Evolutionary conservation across 2,329 filamentous ascomycete species (phyloP).

Genomic region (Westerdykella sp.): DNA sequence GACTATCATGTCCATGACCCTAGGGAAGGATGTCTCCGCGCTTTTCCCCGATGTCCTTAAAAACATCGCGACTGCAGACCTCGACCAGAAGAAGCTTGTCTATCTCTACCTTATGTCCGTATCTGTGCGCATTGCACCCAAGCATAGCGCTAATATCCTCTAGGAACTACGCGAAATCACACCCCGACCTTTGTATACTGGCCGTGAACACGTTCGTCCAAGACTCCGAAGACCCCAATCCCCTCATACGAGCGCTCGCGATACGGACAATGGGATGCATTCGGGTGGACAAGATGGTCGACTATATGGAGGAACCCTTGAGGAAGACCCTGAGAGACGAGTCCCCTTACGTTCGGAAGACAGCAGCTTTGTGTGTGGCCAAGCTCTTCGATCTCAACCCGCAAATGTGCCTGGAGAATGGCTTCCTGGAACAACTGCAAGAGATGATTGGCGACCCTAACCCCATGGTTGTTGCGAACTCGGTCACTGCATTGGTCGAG

Average conservation of each 20-base stretch:
- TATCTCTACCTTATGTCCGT: slow-evolving; percentile 91
- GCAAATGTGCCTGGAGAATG: slow-evolving; percentile 88
- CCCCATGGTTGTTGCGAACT: slow-evolving; percentile 98
- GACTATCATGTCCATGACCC: slow-evolving; percentile 99
- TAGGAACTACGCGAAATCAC: slow-evolving; percentile 99
- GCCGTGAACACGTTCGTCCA: slow-evolving; percentile 99
- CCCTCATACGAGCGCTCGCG: slow-evolving; percentile 85
- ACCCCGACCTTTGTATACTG: slow-evolving; percentile 95
- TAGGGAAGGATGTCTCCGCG: slow-evolving; percentile 96
- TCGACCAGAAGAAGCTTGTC: slow-evolving; percentile 99
- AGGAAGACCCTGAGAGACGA: slow-evolving; percentile 95
- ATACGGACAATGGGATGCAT: slow-evolving; percentile 99
- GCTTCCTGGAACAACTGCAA: slow-evolving; percentile 87
- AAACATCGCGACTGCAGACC: slow-evolving; percentile 90
- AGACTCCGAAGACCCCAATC: slow-evolving; percentile 97
- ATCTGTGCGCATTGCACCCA: slow-evolving; percentile 21
- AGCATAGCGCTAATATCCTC: slow-evolving; percentile 5
- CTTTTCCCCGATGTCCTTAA: slow-evolving; percentile 97
- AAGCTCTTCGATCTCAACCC: slow-evolving; percentile 97
- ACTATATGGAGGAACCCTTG: slow-evolving; percentile 98
- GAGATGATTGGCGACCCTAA: slow-evolving; percentile 97
- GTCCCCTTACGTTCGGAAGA: slow-evolving; percentile 97
- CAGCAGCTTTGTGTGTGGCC: slow-evolving; percentile 92
- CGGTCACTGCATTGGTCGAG: slow-evolving; percentile 86
- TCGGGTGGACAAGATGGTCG: slow-evolving; percentile 97